phyloP scores from a whole-genome alignment of 148 eudicot species.

The Chenopodium formosanum region DNA sequence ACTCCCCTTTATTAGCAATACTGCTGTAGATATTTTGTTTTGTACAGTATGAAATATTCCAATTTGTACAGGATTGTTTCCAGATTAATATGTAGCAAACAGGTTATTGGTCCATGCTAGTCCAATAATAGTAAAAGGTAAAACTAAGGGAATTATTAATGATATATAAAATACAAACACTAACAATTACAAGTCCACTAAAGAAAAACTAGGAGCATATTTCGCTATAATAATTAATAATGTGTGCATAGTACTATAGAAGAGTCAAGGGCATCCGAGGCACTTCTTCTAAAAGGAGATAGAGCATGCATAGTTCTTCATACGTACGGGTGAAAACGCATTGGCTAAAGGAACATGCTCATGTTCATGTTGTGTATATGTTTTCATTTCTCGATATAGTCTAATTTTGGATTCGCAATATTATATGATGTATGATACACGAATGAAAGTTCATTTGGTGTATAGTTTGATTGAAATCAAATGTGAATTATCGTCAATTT shows the following conservation, averaged over 20 bases:
- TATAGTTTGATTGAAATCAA: no score
- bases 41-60: neutral
- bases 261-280: constrained; percentile 28
- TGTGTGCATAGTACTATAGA: neutral
- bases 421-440: no score
- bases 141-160: neutral
- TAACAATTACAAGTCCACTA: neutral
- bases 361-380: no score
- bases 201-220: neutral
- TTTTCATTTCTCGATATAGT: no score
- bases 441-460: no score
- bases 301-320: neutral
- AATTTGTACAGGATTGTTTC: neutral
- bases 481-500: no score
- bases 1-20: neutral
- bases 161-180: neutral
- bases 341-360: no score
- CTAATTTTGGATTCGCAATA: no score
- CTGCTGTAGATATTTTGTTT: neutral
- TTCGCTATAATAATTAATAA: neutral
- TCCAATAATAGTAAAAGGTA: constrained; percentile 8
- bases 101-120: constrained; percentile 1
- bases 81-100: neutral
- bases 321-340: neutral
- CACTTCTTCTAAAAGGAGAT: constrained; percentile 3